phyloP scores from a whole-genome alignment of 2,329 filamentous ascomycete genomes.

The Exophiala calicioides region DNA sequence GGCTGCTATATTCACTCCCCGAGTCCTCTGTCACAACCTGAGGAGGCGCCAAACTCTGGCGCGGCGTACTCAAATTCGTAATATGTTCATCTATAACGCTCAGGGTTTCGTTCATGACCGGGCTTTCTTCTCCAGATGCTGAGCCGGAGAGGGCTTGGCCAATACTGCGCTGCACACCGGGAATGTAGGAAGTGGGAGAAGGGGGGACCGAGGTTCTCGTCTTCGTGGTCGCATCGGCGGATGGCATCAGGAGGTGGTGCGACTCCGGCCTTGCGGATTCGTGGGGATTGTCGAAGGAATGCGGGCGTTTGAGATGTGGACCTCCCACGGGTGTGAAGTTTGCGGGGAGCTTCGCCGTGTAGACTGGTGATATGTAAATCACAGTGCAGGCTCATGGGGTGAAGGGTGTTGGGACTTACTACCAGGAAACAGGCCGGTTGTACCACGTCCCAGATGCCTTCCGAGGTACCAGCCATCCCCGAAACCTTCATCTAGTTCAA shows the following conservation, averaged over 20 bases:
- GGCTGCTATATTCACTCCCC: slow-evolving; percentile 85
- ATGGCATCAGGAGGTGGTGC: slow-evolving; percentile 29
- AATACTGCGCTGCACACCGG: slow-evolving; percentile 47
- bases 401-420: slow-evolving; percentile 35
- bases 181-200: slow-evolving; percentile 37
- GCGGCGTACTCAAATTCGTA: slow-evolving; percentile 72
- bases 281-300: slow-evolving; percentile 7
- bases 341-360: slow-evolving; percentile 30
- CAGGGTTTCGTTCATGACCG: slow-evolving; percentile 89
- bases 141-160: slow-evolving; percentile 52
- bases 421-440: slow-evolving; percentile 51
- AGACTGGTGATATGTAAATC: slow-evolving; percentile 24
- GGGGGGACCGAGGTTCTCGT: slow-evolving; percentile 42
- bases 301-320: slow-evolving; percentile 8
- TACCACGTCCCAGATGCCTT: slow-evolving; percentile 45
- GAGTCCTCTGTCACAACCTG: slow-evolving; percentile 55
- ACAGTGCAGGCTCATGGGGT: neutral
- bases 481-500: slow-evolving; percentile 67
- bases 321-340: slow-evolving; percentile 19
- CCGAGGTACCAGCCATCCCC: slow-evolving; percentile 67
- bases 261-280: slow-evolving; percentile 17
- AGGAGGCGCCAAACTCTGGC: slow-evolving; percentile 48
- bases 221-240: slow-evolving; percentile 21
- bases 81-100: slow-evolving; percentile 98
- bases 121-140: slow-evolving; percentile 60